These are phyloP conservation scores for Leishmania turanica DNA, from an alignment of 208 protist species.

Conservation along the genomic window DNA sequence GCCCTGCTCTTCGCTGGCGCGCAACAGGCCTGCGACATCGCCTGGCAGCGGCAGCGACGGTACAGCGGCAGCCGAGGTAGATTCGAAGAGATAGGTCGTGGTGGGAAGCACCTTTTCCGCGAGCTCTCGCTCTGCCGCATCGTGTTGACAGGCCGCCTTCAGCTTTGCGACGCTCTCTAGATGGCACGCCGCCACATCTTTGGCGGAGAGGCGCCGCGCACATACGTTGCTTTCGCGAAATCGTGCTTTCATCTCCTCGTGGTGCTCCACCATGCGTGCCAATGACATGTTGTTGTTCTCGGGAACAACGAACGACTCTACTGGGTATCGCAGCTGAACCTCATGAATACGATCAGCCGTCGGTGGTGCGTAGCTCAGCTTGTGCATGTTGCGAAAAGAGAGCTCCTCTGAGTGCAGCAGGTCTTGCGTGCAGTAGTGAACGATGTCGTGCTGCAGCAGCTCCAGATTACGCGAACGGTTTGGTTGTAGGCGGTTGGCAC, in stretches of 20 bases:
- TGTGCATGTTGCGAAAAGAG: slow-evolving; percentile 57
- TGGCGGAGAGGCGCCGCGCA: slow-evolving; percentile 36
- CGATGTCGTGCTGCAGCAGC: slow-evolving; percentile 81
- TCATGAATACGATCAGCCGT: slow-evolving; percentile 53
- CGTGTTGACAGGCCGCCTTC: not conserved
- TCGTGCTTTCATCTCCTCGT: slow-evolving; percentile 57
- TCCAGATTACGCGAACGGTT: slow-evolving; percentile 63
- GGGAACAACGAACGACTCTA: slow-evolving; percentile 82
- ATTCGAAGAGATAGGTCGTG: slow-evolving; percentile 15
- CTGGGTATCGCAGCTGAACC: slow-evolving; percentile 72
- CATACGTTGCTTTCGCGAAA: slow-evolving; percentile 31
- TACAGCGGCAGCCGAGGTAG: not conserved
- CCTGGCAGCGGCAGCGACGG: not conserved
- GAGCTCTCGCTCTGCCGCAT: slow-evolving; percentile 9
- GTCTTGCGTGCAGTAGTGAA: slow-evolving; percentile 69
- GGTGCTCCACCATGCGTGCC: slow-evolving; percentile 57
- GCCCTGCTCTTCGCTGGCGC: not conserved
- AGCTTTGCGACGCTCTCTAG: slow-evolving; percentile 20
- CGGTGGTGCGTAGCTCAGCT: slow-evolving; percentile 87
- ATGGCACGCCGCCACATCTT: slow-evolving; percentile 42
- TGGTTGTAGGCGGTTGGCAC: slow-evolving; percentile 56
- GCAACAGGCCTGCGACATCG: not conserved
- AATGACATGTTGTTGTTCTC: slow-evolving; percentile 75
- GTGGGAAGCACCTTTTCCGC: slow-evolving; percentile 8
- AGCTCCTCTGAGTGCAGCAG: slow-evolving; percentile 46